Percentiles rank a stretch among this genome's conserved stretches.
Evolutionary conservation across 1,139 yeast genomes (phyloP).

Genomic region (Pichia sp.): DNA sequence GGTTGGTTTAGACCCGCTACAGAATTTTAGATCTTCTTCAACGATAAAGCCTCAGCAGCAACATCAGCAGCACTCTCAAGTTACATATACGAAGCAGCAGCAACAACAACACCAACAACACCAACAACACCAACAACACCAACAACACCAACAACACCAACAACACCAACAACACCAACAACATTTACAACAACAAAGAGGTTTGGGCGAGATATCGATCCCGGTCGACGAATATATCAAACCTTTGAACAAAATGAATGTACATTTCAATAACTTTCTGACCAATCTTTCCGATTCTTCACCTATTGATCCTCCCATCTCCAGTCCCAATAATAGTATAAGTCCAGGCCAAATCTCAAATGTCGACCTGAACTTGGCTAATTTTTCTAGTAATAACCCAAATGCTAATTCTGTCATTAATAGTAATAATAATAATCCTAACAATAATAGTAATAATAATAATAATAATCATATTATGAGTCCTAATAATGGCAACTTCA

Average conservation of each 20-base stretch:
- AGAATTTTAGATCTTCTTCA: conserved; percentile 28
- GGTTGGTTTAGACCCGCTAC: conserved; percentile 32
- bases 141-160: conserved; percentile 6
- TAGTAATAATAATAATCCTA: background rate
- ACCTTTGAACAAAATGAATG: conserved; percentile 33
- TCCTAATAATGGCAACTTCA: conserved; percentile 1
- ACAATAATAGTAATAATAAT: background rate
- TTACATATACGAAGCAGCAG: background rate
- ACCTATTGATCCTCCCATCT: conserved; percentile 1
- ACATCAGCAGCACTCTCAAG: conserved; percentile 3
- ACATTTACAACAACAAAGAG: conserved; percentile 19
- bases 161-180: conserved; percentile 6
- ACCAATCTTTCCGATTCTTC: conserved; percentile 21
- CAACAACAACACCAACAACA: too few species aligned
- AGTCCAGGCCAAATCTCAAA: conserved; percentile 10
- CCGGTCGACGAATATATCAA: conserved; percentile 43
- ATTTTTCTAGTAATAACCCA: background rate
- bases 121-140: conserved; percentile 8
- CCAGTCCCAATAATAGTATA: conserved; percentile 13
- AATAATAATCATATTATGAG: background rate
- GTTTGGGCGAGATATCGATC: conserved; percentile 43
- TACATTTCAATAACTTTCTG: conserved; percentile 31
- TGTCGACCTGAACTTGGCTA: background rate
- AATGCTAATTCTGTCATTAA: background rate
- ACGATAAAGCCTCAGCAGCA: conserved; percentile 8